Evolutionary conservation across 768 basidiomycete species (phyloP).

Genomic region (Calocera cornea): DNA sequence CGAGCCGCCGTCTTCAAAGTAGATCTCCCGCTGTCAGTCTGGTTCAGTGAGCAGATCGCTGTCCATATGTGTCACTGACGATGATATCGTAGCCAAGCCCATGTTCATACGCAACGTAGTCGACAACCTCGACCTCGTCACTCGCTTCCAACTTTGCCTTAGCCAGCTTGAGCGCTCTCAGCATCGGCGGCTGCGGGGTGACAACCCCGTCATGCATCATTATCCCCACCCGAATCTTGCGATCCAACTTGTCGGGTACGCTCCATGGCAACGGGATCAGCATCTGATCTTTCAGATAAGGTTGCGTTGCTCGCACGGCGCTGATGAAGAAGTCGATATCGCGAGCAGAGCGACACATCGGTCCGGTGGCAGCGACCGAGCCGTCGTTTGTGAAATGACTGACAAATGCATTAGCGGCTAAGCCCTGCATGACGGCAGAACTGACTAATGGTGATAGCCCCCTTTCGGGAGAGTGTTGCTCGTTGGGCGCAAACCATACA

Average conservation of each 20-base stretch:
- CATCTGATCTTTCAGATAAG: background rate
- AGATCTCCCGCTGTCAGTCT: background rate
- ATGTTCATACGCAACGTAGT: conserved; percentile 1
- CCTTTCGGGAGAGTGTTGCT: background rate
- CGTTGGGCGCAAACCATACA: background rate
- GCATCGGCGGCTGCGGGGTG: background rate
- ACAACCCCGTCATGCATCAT: background rate
- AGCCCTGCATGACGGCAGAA: background rate
- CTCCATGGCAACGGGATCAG: background rate
- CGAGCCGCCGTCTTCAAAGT: conserved; percentile 1
- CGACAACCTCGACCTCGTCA: background rate
- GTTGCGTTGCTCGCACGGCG: background rate
- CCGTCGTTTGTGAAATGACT: background rate
- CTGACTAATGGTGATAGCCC: background rate
- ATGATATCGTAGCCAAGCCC: background rate
- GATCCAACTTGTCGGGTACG: background rate
- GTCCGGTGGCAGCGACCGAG: background rate
- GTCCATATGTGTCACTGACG: background rate
- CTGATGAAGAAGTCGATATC: conserved; percentile 2
- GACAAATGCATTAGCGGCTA: background rate
- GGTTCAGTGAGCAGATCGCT: background rate
- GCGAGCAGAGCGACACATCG: background rate
- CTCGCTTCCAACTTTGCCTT: background rate
- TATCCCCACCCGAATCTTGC: background rate
- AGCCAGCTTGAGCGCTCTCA: background rate